Evolutionary conservation across 495 filamentous ascomycete genomes (phyloP).

Genomic region (Aspergillus nanangensis): DNA sequence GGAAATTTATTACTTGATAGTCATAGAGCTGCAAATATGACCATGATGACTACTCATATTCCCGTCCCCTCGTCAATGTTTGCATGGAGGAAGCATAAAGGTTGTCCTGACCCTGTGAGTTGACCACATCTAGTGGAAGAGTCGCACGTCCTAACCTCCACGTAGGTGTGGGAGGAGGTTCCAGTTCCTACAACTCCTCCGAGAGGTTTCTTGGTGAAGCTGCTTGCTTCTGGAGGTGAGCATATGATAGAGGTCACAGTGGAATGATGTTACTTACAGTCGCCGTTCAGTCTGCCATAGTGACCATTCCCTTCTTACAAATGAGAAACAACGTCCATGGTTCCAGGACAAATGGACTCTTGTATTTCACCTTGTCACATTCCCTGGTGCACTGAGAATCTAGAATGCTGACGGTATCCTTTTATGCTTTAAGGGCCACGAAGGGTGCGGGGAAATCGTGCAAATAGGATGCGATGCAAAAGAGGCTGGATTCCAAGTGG

Average conservation of each 20-base stretch:
- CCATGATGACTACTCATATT: neutral
- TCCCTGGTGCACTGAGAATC: neutral
- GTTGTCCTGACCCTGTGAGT: neutral
- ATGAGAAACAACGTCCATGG: conserved; percentile 15
- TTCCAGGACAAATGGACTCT: conserved; percentile 21
- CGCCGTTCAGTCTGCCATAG: conserved; percentile 17
- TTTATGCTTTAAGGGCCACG: conserved; percentile 12
- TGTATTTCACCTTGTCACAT: neutral
- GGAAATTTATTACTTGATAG: no score
- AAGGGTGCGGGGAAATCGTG: conserved; percentile 21
- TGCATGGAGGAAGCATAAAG: neutral
- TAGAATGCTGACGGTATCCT: neutral
- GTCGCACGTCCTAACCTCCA: neutral
- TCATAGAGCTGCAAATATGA: neutral
- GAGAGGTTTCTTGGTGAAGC: conserved; percentile 12
- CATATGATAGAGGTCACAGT: neutral
- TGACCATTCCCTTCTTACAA: conserved; percentile 13
- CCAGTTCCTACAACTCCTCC: conserved; percentile 10
- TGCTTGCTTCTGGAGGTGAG: conserved; percentile 17
- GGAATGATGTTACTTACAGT: neutral
- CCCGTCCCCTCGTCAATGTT: neutral
- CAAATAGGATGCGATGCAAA: conserved; percentile 9
- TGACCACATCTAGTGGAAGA: neutral
- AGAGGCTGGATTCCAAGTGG: conserved; percentile 10
- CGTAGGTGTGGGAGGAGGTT: conserved; percentile 17